Evolutionary conservation across 192 early-diverging fungal species (phyloP).

Genomic region (Coemansia pectinata): DNA sequence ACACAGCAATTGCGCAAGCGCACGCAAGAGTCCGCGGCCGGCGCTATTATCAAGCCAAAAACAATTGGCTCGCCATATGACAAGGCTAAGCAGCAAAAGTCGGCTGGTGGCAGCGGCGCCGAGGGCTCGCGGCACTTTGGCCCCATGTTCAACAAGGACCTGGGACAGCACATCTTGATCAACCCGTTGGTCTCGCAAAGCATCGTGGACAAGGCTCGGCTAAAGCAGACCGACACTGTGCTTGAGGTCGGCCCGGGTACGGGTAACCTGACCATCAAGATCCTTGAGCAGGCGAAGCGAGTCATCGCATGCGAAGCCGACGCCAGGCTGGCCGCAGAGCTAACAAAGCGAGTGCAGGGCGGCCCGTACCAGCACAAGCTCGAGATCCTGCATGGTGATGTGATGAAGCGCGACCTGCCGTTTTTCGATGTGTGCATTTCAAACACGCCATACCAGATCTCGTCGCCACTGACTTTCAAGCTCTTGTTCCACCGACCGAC

Average conservation of each 20-base stretch:
- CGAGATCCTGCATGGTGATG: slow-evolving; percentile 96
- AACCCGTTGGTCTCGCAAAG: slow-evolving; percentile 95
- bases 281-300: slow-evolving; percentile 90
- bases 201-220: slow-evolving; percentile 93
- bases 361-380: slow-evolving; percentile 63
- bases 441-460: slow-evolving; percentile 98
- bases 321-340: slow-evolving; percentile 93
- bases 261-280: slow-evolving; percentile 95
- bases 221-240: slow-evolving; percentile 70
- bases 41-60: slow-evolving; percentile 35
- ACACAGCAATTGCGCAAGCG: slow-evolving; percentile 53
- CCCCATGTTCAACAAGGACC: slow-evolving; percentile 94
- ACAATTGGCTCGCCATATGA: slow-evolving; percentile 50
- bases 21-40: slow-evolving; percentile 50
- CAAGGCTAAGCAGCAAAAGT: slow-evolving; percentile 13
- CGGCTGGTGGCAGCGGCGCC: slow-evolving; percentile 10
- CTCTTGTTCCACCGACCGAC: slow-evolving; percentile 91
- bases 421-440: slow-evolving; percentile 98
- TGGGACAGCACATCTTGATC: slow-evolving; percentile 98
- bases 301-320: slow-evolving; percentile 96
- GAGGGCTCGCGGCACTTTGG: slow-evolving; percentile 62
- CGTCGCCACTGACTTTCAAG: slow-evolving; percentile 94
- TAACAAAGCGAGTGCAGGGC: slow-evolving; percentile 96
- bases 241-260: slow-evolving; percentile 99
- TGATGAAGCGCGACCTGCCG: slow-evolving; percentile 94